Base-by-base conservation (phyloP, 306 rosid species). In the Cercis canadensis region DNA sequence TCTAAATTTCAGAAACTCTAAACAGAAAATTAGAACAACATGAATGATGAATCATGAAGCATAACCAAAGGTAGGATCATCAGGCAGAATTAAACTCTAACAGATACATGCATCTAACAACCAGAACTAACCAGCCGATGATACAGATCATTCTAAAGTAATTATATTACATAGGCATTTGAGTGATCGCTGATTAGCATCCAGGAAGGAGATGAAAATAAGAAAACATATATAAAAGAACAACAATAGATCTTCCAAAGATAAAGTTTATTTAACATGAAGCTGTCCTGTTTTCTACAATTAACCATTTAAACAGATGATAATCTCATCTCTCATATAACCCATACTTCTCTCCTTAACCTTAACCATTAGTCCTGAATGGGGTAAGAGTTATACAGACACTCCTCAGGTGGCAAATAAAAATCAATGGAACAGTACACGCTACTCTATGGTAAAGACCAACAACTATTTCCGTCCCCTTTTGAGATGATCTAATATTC, bases 81-180 rank as follows among this genome's bases (percentile, higher is more conserved):
- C 37, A 3, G 8, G 56, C 60, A 56, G 8, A 34, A 67, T 11
- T 29, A 54, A 72, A 32, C 13, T 57, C 17, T 36, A 15, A 57
- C 33, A n/a, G 58, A 51, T n/a, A 32, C 57, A 56, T 12, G 9
- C 52, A 49, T 62, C 55, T 24, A 29, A 14, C 40, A 32, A 61
- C 13, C 64, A 5, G 36, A 58, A 77, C 63, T 37, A 50, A 57
- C 56, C 39, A 72, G 17, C 43, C 61, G 67, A 39, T 29, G 11
- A 53, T 14, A 47, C 2, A 64, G 49, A 51, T n/a, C 67, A 16
- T 53, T 36, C 65, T 33, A 13, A 32, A 64, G n/a, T n/a, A n/a
- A n/a, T n/a, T n/a, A 19, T 31, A 17, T 67, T 10, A 18, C 17
- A 34, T 61, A 58, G 29, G 68, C 15, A 50, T 21, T 7, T 24